Evolutionary conservation across 306 rosid genomes (phyloP), one percentile per base, ranked within the genome.

Genomic region (Quercus mongolica): DNA sequence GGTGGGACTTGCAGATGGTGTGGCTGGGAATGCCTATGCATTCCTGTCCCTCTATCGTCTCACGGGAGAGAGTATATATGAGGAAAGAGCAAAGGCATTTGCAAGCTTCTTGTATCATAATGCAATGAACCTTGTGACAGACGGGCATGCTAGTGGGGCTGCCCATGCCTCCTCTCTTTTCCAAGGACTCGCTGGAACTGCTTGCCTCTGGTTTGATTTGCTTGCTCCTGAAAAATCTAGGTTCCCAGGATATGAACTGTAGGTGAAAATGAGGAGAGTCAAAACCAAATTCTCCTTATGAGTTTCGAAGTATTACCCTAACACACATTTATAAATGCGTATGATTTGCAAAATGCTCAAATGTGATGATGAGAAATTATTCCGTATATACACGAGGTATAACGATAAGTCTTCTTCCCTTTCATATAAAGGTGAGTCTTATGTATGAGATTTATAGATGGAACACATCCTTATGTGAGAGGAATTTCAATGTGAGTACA

Each of bases 141-240:
- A 28, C 17, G 84, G 46, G 25, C 71, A 77, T 26, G n/a, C 14
- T 49, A 71, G n/a, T 28, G 75, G 77, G 13, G 82, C 73, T 18
- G 85, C 71, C 30, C 79, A 74, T 85, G 84, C 74, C 8, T 89
- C 85, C 73, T 94, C 98, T 41, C 97, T 94, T 14, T 92, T 92
- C 76, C 93, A 89, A 49, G 98, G 98, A 59, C 92, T 92, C 14
- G 97, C 94, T 23, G 98, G 98, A 23, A 81, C 85, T 3, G 89
- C 94, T 41, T 91, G 98, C 82, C 92, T 94, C 68, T 91, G 94
- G 97, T 92, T 92, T 80, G 97, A 94, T 85, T 70, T 92, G 76
- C 80, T 89, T 57, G 78, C 83, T 25, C 94, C 91, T 1, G 56
- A 87, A n/a, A 84, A 81, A 56, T 88, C 98, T 21, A 87, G 87